These are phyloP conservation scores for Phialemoniopsis sp. DNA, from an alignment of 2,329 filamentous ascomycete genomes.

Conservation along the genomic window DNA sequence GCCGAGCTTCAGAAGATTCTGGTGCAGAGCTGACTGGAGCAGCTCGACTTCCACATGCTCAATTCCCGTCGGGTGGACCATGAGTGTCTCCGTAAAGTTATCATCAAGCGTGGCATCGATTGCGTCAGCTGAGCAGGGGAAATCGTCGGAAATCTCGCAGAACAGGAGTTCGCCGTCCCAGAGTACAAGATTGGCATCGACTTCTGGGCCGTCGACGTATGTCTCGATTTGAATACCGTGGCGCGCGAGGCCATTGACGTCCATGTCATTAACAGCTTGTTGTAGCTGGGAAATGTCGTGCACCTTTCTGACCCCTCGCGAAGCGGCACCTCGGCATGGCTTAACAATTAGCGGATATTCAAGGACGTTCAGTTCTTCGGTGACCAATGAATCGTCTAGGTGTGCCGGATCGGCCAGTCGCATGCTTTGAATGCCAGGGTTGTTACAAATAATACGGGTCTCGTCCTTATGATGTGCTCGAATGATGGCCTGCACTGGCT, in stretches of 20 bases:
- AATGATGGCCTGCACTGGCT: conserved; percentile 16
- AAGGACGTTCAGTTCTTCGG: conserved; percentile 4
- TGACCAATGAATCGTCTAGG: conserved; percentile 5
- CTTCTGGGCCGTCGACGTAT: conserved; percentile 34
- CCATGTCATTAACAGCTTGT: conserved; percentile 15
- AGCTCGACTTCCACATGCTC: conserved; percentile 12
- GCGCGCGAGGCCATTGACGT: conserved; percentile 8
- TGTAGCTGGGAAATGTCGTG: conserved; percentile 18
- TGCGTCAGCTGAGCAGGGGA: conserved; percentile 23
- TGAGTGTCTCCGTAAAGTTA: conserved; percentile 19
- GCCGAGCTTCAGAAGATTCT: conserved; percentile 14
- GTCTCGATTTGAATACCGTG: conserved; percentile 28
- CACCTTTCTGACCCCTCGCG: conserved; percentile 24
- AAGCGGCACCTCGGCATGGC: conserved; percentile 25
- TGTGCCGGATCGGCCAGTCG: conserved; percentile 9
- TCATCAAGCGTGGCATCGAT: conserved; percentile 5
- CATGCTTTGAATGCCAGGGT: conserved; percentile 7
- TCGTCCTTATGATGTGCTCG: conserved; percentile 24
- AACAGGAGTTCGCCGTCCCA: conserved; percentile 32
- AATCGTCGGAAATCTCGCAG: conserved; percentile 31
- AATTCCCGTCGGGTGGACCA: conserved; percentile 15
- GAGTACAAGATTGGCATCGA: conserved; percentile 35
- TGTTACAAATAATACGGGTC: conserved; percentile 15
- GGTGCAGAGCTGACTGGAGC: conserved; percentile 11
- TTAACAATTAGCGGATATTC: conserved; percentile 28